Conservation (phyloP, 441 rosid genomes). For the Euphorbia schlechtendalii region DNA sequence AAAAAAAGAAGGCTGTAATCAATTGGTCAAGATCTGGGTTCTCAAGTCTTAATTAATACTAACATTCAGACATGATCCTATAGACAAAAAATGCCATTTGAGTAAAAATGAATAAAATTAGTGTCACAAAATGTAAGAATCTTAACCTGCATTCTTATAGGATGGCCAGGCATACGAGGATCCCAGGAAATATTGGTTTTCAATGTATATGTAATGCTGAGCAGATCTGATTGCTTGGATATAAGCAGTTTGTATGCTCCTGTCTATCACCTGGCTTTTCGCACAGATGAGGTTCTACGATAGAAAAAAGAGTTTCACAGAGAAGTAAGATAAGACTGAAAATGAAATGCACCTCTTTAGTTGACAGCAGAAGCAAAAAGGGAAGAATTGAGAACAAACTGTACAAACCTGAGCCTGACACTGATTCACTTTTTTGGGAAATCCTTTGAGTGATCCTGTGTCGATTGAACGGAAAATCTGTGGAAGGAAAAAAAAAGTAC, state of each 20-base stretch:
- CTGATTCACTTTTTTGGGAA: conserved; percentile 47
- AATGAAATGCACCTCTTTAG: background rate
- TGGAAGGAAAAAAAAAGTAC: conserved; percentile 18
- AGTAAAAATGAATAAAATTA: background rate
- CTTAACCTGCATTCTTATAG: conserved; percentile 25
- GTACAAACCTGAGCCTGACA: conserved; percentile 48
- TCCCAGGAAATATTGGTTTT: conserved; percentile 43
- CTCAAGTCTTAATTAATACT: background rate
- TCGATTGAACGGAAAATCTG: conserved; percentile 92
- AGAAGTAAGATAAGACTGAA: background rate
- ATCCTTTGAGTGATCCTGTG: conserved; percentile 81
- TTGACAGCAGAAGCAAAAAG: background rate
- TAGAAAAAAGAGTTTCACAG: background rate
- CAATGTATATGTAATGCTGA: conserved; percentile 39
- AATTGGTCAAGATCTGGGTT: background rate
- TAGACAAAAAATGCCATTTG: background rate
- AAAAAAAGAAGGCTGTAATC: background rate
- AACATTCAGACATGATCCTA: background rate
- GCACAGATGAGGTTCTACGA: conserved; percentile 19
- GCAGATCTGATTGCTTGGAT: conserved; percentile 44
- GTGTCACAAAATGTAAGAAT: background rate
- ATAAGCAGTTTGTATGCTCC: conserved; percentile 40
- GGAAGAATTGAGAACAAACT: conserved; percentile 1
- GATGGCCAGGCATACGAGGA: conserved; percentile 34
- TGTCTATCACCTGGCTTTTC: conserved; percentile 21